Percentiles rank a stretch among this genome's conserved stretches.
Conservation (phyloP, 345 rosid genomes). For the Murraya koenigii region DNA sequence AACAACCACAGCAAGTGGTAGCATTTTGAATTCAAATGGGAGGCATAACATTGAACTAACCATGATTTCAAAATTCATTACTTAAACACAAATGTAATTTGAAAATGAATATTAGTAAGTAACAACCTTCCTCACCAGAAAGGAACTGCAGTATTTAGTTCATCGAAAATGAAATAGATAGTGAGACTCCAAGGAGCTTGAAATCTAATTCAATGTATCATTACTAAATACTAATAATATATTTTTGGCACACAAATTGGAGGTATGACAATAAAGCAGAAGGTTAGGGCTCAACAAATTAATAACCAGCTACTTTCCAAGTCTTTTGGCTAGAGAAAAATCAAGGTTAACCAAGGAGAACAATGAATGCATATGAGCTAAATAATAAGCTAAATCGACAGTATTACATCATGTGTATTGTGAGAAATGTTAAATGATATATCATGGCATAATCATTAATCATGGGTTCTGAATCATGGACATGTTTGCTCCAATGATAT, state of each 20-base stretch:
- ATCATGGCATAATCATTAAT: slow-evolving; percentile 1
- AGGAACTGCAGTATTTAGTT: neutral
- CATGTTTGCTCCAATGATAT: neutral
- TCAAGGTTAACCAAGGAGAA: neutral
- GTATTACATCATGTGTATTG: neutral
- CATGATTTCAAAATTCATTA: neutral
- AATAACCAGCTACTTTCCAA: neutral
- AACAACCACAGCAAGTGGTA: neutral
- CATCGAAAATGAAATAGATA: neutral
- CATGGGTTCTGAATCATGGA: neutral
- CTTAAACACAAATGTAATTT: neutral
- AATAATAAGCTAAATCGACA: neutral
- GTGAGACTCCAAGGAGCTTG: slow-evolving; percentile 6
- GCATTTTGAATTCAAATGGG: neutral
- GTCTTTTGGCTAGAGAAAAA: neutral
- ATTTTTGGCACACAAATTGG: neutral
- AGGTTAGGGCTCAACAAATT: neutral
- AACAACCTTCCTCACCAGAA: neutral
- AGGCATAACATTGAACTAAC: neutral
- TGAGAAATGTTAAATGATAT: neutral
- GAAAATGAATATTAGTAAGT: neutral
- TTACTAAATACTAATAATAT: neutral
- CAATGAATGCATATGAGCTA: neutral
- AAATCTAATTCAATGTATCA: neutral
- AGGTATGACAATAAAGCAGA: neutral